Evolutionary conservation across 495 filamentous ascomycete species (phyloP).

Genomic region (Annulohypoxylon bovei): DNA sequence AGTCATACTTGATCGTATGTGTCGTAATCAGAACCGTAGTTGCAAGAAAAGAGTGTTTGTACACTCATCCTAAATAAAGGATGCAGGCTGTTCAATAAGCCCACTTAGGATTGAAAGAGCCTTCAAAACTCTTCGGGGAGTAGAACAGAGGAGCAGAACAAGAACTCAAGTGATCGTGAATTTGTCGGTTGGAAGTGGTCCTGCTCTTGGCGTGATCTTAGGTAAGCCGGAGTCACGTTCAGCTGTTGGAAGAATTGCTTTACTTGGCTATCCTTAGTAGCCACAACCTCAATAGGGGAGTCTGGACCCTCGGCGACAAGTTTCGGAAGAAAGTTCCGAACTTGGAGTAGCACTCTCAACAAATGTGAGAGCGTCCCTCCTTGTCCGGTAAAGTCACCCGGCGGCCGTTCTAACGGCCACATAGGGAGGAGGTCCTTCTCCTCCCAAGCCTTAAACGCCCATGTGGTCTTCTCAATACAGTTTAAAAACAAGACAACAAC

Average conservation of each 20-base stretch:
- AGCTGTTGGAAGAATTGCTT: slow-evolving; percentile 70
- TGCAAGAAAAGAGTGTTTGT: too few relatives aligned
- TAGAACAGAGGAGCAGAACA: slow-evolving; percentile 71
- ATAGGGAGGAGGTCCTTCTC: slow-evolving; percentile 63
- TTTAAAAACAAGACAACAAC: slow-evolving; percentile 78
- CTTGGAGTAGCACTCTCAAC: slow-evolving; percentile 76
- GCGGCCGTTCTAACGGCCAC: slow-evolving; percentile 79
- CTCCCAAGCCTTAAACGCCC: slow-evolving; percentile 80
- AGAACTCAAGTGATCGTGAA: slow-evolving; percentile 72
- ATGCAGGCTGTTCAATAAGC: slow-evolving; percentile 4
- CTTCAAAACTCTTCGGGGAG: slow-evolving; percentile 38
- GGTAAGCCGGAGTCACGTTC: slow-evolving; percentile 58
- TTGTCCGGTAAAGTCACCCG: slow-evolving; percentile 72
- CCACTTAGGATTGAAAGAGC: not conserved
- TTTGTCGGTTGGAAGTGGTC: slow-evolving; percentile 69
- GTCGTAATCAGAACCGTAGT: too few relatives aligned
- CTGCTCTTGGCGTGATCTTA: slow-evolving; percentile 54
- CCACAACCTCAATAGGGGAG: slow-evolving; percentile 65
- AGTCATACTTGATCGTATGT: too few relatives aligned
- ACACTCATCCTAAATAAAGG: slow-evolving; percentile 7
- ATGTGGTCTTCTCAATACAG: slow-evolving; percentile 85
- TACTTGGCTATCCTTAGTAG: slow-evolving; percentile 62
- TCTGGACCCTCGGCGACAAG: slow-evolving; percentile 61
- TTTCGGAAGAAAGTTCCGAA: slow-evolving; percentile 75
- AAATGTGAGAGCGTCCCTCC: slow-evolving; percentile 77